Percentiles rank a stretch among this genome's conserved stretches.
phyloP scores from a whole-genome alignment of 2,329 filamentous ascomycete genomes.

The Beauveria asiatica region DNA sequence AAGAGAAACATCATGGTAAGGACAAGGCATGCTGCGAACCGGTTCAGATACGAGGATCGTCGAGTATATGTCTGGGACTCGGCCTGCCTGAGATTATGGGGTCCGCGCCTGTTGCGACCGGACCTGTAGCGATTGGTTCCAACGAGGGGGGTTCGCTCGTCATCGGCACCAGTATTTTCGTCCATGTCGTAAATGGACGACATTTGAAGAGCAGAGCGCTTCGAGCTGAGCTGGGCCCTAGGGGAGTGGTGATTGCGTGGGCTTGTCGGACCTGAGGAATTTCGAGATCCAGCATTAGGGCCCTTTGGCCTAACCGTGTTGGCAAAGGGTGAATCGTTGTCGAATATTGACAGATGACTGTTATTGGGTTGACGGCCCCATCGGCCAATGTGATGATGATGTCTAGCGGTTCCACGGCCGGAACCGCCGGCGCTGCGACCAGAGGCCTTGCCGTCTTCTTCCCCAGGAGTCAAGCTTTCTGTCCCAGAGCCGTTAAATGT shows the following conservation, averaged over 20 bases:
- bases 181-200: constrained; percentile 69
- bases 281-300: constrained; percentile 45
- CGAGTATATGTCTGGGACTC: constrained; percentile 64
- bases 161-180: constrained; percentile 68
- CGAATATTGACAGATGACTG: constrained; percentile 62
- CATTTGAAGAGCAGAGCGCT: constrained; percentile 49
- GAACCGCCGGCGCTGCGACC: constrained; percentile 53
- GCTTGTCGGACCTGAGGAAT: constrained; percentile 61
- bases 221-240: constrained; percentile 28
- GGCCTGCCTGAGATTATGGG: constrained; percentile 55
- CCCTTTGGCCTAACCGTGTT: constrained; percentile 57
- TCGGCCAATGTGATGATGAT: constrained; percentile 66
- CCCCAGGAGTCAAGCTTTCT: constrained; percentile 45
- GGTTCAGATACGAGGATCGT: constrained; percentile 54
- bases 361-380: constrained; percentile 64
- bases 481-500: constrained; percentile 56
- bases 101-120: constrained; percentile 48
- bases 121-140: constrained; percentile 49
- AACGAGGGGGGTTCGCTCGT: constrained; percentile 80
- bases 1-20: constrained; percentile 74
- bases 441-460: constrained; percentile 58
- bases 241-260: constrained; percentile 46
- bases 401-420: constrained; percentile 57
- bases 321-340: constrained; percentile 71
- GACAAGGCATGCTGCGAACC: constrained; percentile 79